Base-by-base conservation (phyloP, 2,329 filamentous ascomycete genomes). In the Moelleriella libera region DNA sequence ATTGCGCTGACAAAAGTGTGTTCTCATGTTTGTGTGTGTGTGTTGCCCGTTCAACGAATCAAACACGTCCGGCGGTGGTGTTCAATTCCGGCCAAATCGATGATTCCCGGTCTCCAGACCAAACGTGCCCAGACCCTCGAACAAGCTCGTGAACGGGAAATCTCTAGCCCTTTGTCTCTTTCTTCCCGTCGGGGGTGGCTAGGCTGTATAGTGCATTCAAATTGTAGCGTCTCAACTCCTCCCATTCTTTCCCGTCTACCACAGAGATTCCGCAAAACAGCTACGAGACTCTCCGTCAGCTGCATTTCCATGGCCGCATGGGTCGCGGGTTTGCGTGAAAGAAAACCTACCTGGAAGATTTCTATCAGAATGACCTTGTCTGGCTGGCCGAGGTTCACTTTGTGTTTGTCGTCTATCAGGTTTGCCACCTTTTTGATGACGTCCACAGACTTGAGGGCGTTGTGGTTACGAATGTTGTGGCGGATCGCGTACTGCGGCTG, bases 321-420 rank as follows among this genome's bases (percentile, higher is more conserved):
- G 7, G 32, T 8, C 32, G 32, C 32, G 8, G 32, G 8, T 2
- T 37, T 37, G 12, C 21, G 21, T 21, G 21, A 21, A 21, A 21
- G 21, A 21, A 49, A 44, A 48, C 63, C 53, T 72, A 86, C 85
- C 75, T 88, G 80, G 62, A 84, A 90, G 48, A 92, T 75, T 57
- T 92, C 85, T 48, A 92, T 78, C 51, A 90, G 66, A 54, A 92
- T 82, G 32, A 89, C 77, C 59, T 86, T 78, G 65, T 90, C 85
- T 34, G 85, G 85, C n/a, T 72, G 75, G 44, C 72, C 76, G n/a
- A 94, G 74, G 56, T 89, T 80, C 49, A 92, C 87, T 57, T 81
- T 83, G 64, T 92, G 86, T 40, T 72, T 72, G 8, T 72, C 67
- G 45, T 80, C 78, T 51, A 88, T 76, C 31, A 81, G 66, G 40